Base-by-base conservation (phyloP, 108 stramenopile species). In the Pseudonitzschia pungens region DNA sequence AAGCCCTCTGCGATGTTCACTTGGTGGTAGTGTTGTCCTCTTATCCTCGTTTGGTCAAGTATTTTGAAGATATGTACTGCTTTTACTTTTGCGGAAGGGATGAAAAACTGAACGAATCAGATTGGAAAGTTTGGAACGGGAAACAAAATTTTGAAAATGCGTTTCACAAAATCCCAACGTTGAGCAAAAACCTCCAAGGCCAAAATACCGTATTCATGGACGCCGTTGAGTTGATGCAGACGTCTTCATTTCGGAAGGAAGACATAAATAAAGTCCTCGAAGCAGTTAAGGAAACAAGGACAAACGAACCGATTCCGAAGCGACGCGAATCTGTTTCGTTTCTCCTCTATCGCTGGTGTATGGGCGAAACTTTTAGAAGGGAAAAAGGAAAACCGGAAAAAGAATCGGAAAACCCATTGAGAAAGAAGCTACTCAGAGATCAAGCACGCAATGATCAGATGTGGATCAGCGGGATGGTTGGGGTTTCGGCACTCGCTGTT, bases 161-260 rank as follows among this genome's bases (percentile, higher is more conserved):
- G 24, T 75, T 77, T 50, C 79, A 84, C 69, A 68, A 71, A 72
- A 76, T 83, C 63, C 83, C 85, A 22, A 74, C 72, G 48, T 24
- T 53, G 24, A 22, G 74, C 26, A 56, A 76, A 26, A 21, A 20
- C 18, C 60, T 68, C 60, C 21, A 26, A 28, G 14, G n/a, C 31
- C 24, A 68, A 40, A 45, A 50, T 62, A 48, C 7, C 44, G 33
- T 51, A 22, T 81, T 82, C 56, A 76, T 78, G 43, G 78, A 85
- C 56, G 86, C 90, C 14, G 77, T 91, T 68, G 81, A 80, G 44
- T 75, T 91, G 50, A 91, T 91, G 90, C 84, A 87, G 75, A 55
- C 63, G 43, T 58, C 88, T 26, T 83, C 87, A 2, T 51, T 88
- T 54, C 90, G 84, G 24, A 81, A 81, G n/a, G 84, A 74, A 55